Evolutionary conservation across 495 filamentous ascomycete species (phyloP).

Genomic region (Aspergillus ostianus): DNA sequence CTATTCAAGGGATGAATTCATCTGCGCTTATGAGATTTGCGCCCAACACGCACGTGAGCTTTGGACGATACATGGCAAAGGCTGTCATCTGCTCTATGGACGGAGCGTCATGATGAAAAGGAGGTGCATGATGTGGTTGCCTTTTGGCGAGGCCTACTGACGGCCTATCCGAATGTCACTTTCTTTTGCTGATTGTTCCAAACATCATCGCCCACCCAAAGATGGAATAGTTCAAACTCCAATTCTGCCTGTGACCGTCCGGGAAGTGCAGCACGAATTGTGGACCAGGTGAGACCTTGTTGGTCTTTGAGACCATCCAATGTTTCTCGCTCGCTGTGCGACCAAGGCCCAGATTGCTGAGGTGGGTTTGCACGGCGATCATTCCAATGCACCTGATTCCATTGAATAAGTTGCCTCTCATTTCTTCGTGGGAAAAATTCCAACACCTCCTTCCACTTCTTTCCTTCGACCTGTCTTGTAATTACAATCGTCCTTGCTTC

Average conservation of each 20-base stretch:
- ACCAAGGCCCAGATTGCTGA: conserved; percentile 33
- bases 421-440: conserved; percentile 28
- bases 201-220: conserved; percentile 29
- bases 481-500: conserved; percentile 34
- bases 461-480: conserved; percentile 31
- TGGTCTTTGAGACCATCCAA: conserved; percentile 29
- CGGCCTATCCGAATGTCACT: background rate
- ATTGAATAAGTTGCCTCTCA: conserved; percentile 22
- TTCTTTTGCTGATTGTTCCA: conserved; percentile 8
- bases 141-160: conserved; percentile 6
- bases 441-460: conserved; percentile 34
- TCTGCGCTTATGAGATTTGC: background rate
- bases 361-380: conserved; percentile 33
- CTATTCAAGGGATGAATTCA: background rate
- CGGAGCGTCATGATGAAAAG: background rate
- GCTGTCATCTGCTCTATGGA: background rate
- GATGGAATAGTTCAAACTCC: conserved; percentile 39
- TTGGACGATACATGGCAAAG: background rate
- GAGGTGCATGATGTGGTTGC: conserved; percentile 5
- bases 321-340: conserved; percentile 28
- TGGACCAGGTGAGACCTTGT: conserved; percentile 33
- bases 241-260: conserved; percentile 33
- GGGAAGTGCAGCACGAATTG: conserved; percentile 29
- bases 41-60: background rate
- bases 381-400: conserved; percentile 36